These are phyloP conservation scores for Trifolium dubium DNA, from an alignment of 306 rosid genomes.

Conservation along the genomic window DNA sequence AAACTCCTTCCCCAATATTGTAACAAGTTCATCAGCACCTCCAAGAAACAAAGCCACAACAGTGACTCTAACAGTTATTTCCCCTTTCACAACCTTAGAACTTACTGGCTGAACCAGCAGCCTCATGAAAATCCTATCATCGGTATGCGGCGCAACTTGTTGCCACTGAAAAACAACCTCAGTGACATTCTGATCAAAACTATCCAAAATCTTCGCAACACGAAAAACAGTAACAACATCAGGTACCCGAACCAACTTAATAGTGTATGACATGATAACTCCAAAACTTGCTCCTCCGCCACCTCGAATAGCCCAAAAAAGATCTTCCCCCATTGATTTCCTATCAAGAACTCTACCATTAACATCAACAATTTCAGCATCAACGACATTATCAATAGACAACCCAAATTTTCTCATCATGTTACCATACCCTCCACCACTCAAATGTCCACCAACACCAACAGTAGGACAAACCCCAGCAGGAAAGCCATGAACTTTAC, in stretches of 20 bases:
- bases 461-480: constrained; percentile 76
- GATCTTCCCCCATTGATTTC: constrained; percentile 71
- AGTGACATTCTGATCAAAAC: constrained; percentile 53
- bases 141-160: constrained; percentile 52
- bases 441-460: constrained; percentile 82
- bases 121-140: constrained; percentile 67
- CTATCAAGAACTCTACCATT: constrained; percentile 64
- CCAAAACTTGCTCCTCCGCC: constrained; percentile 89
- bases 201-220: constrained; percentile 45
- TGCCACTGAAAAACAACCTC: constrained; percentile 74
- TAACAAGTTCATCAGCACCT: constrained; percentile 47
- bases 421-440: constrained; percentile 85
- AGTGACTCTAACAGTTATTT: constrained; percentile 49
- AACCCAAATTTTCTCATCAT: constrained; percentile 72
- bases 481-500: constrained; percentile 70
- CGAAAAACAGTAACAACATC: constrained; percentile 60
- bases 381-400: constrained; percentile 66
- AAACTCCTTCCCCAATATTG: constrained; percentile 53
- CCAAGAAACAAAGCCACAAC: constrained; percentile 60
- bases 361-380: constrained; percentile 68
- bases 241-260: constrained; percentile 64
- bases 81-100: constrained; percentile 48
- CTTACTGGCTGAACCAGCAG: constrained; percentile 57
- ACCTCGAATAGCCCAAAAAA: constrained; percentile 85
- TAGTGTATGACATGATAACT: constrained; percentile 61